Percentiles rank a stretch among this genome's conserved stretches.
Conservation (phyloP, 495 filamentous ascomycete genomes). For the Clavariopsis aquatica region DNA sequence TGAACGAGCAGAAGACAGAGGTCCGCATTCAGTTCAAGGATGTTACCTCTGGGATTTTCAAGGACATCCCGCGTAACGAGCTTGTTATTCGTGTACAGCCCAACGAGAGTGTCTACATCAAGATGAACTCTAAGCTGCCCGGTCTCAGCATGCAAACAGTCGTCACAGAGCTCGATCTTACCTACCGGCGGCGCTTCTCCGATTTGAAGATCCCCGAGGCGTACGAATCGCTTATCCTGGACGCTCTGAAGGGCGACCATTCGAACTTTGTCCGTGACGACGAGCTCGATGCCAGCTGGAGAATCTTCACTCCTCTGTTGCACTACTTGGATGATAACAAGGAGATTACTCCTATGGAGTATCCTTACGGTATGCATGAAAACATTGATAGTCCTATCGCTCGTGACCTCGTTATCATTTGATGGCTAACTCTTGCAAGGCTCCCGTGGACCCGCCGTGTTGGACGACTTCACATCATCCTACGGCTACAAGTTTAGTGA, state of each 20-base stretch:
- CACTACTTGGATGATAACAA: constrained; percentile 99
- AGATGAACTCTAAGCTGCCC: constrained; percentile 99
- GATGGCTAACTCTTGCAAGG: constrained; percentile 54
- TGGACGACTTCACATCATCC: constrained; percentile 97
- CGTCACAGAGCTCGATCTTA: constrained; percentile 97
- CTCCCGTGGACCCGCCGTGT: constrained; percentile 90
- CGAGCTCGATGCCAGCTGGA: constrained; percentile 97
- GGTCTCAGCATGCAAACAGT: constrained; percentile 99
- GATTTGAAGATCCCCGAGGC: constrained; percentile 99
- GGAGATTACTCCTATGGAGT: constrained; percentile 99
- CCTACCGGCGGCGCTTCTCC: constrained; percentile 96
- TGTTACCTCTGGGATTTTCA: constrained; percentile 98
- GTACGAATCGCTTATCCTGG: constrained; percentile 95
- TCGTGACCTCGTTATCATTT: not conserved
- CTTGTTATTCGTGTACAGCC: constrained; percentile 99
- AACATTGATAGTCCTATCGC: not conserved
- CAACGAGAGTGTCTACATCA: constrained; percentile 99
- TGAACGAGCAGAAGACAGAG: constrained; percentile 99
- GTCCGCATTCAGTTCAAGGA: constrained; percentile 99
- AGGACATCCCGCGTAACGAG: constrained; percentile 99
- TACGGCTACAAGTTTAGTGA: constrained; percentile 99
- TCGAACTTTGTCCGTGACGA: constrained; percentile 99
- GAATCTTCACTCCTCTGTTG: constrained; percentile 94
- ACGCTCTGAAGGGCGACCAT: constrained; percentile 98
- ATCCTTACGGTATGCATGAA: constrained; percentile 83